These are phyloP conservation scores for Pulicaria dysenterica DNA, from an alignment of 129 eudicot species.

Conservation along the genomic window DNA sequence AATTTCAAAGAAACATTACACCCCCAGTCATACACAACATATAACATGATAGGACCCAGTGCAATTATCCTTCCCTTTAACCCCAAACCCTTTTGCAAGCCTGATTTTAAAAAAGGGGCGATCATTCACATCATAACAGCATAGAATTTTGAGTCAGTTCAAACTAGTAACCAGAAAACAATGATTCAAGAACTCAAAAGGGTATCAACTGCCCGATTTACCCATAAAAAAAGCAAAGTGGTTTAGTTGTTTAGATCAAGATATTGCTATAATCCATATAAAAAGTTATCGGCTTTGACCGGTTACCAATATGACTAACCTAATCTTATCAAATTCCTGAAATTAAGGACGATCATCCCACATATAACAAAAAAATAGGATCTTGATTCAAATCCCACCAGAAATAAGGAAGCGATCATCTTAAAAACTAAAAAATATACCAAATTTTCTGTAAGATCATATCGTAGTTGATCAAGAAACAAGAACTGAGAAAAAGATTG, in stretches of 20 bases:
- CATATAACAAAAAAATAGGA: not conserved
- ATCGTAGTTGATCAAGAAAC: constrained; percentile 9
- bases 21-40: too few species aligned
- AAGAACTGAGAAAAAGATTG: not conserved
- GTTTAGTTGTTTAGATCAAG: not conserved
- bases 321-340: not conserved
- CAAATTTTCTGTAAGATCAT: not conserved
- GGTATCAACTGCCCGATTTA: not conserved
- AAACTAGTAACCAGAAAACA: constrained; percentile 5
- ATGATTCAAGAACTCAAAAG: not conserved
- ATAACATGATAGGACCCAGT: too few species aligned
- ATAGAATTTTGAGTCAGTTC: not conserved
- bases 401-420: too few species aligned
- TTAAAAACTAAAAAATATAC: not conserved
- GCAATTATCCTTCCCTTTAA: too few species aligned
- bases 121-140: constrained; percentile 16
- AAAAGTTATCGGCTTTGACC: not conserved
- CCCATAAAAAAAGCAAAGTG: constrained; percentile 8
- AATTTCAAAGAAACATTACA: too few species aligned
- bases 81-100: not conserved
- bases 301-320: not conserved
- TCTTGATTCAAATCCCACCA: constrained; percentile 7
- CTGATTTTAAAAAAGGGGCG: not conserved
- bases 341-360: not conserved
- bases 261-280: not conserved